A percentile compares a stretch with the other conserved stretches of the same genome.
Evolutionary conservation across 2,329 filamentous ascomycete species (phyloP).

Genomic region (Neodidymelliopsis sp.): DNA sequence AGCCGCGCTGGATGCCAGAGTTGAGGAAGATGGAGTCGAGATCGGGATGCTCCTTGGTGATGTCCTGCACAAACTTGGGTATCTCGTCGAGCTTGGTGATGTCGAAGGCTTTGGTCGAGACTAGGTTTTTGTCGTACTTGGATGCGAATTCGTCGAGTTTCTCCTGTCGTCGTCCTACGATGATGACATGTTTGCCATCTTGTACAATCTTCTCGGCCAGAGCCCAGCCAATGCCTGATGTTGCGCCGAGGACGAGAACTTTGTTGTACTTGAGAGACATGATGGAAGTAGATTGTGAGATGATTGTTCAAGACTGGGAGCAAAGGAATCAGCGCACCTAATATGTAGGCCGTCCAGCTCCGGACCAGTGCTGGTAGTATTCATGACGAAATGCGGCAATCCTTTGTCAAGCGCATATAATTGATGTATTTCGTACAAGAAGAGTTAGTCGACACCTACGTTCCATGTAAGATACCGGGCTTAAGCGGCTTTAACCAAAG

Average conservation of each 20-base stretch:
- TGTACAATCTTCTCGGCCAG: constrained; percentile 59
- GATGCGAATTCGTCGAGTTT: constrained; percentile 58
- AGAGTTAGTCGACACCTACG: neutral
- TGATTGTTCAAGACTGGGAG: neutral
- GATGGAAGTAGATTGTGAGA: constrained; percentile 11
- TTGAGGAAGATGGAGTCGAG: constrained; percentile 63
- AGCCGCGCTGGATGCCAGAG: constrained; percentile 60
- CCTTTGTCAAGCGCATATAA: neutral
- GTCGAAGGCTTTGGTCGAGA: constrained; percentile 57
- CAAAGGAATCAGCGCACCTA: neutral
- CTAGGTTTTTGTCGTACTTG: constrained; percentile 56
- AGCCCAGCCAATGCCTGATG: constrained; percentile 59
- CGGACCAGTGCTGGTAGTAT: no score
- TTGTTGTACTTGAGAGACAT: constrained; percentile 61
- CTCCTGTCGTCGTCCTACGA: constrained; percentile 60
- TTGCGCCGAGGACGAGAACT: constrained; percentile 63
- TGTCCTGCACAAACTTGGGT: constrained; percentile 52
- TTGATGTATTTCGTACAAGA: neutral
- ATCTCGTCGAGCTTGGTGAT: constrained; percentile 59
- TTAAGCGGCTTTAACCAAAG: constrained; percentile 4
- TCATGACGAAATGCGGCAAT: constrained; percentile 7
- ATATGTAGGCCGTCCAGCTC: neutral
- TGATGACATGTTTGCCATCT: constrained; percentile 57
- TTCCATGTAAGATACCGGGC: constrained; percentile 2
- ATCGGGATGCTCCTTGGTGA: constrained; percentile 57